These are phyloP conservation scores for Carex parvula DNA, from an alignment of 176 grass and related monocot species.

Conservation along the genomic window DNA sequence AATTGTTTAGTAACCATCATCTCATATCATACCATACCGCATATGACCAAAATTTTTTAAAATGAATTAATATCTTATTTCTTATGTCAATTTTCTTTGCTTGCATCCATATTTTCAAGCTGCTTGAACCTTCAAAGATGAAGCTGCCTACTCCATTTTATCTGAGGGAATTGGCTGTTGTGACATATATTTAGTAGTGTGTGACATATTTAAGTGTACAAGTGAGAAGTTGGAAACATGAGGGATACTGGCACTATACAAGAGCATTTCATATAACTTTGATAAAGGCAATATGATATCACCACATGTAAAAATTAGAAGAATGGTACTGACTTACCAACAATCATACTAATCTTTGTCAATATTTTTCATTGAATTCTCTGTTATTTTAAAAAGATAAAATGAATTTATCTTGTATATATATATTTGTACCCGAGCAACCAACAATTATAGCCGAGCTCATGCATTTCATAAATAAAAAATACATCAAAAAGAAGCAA, in stretches of 20 bases:
- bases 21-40: background rate
- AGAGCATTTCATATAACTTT: background rate
- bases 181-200: background rate
- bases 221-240: background rate
- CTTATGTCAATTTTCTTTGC: background rate
- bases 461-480: background rate
- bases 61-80: background rate
- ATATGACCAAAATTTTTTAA: background rate
- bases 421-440: background rate
- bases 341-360: background rate
- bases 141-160: background rate
- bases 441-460: background rate
- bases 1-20: background rate
- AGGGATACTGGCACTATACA: background rate
- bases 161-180: background rate
- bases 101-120: background rate
- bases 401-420: background rate
- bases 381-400: background rate
- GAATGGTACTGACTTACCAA: background rate
- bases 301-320: background rate
- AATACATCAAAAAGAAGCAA: background rate
- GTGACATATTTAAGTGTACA: background rate
- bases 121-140: background rate
- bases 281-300: background rate
- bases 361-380: background rate